A percentile compares a stretch with the other conserved stretches of the same genome.
These are phyloP conservation scores for Macaranga tanarius DNA, from an alignment of 441 rosid genomes.

Conservation along the genomic window DNA sequence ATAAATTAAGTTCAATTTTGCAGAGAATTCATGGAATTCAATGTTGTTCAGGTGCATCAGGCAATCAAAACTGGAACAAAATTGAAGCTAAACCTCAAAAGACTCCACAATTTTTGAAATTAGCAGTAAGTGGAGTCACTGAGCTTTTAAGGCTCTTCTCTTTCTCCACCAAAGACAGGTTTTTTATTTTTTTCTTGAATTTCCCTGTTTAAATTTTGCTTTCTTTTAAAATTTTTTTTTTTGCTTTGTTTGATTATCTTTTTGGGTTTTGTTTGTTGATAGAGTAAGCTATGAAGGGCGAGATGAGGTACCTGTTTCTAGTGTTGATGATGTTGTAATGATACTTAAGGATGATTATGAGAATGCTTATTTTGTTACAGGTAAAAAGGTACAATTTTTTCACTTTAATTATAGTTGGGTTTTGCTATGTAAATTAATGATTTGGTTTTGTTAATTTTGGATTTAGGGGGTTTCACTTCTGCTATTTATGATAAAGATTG, in stretches of 20 bases:
- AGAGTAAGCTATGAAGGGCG: slow-evolving; percentile 16
- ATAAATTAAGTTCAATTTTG: slow-evolving; percentile 14
- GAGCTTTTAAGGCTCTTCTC: slow-evolving; percentile 66
- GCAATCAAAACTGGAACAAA: slow-evolving; percentile 8
- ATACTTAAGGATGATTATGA: slow-evolving; percentile 62
- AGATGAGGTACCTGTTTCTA: slow-evolving; percentile 33
- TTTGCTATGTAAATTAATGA: not conserved
- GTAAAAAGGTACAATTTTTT: slow-evolving; percentile 28
- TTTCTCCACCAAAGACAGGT: slow-evolving; percentile 41
- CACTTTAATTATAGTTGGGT: not conserved
- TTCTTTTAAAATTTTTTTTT: not conserved
- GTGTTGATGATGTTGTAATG: slow-evolving; percentile 51
- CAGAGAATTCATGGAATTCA: slow-evolving; percentile 37
- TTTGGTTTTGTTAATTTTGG: slow-evolving; percentile 13
- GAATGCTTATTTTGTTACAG: slow-evolving; percentile 86
- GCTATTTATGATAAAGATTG: slow-evolving; percentile 67
- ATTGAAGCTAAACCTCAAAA: slow-evolving; percentile 15
- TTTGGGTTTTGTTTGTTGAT: slow-evolving; percentile 10
- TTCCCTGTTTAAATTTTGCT: not conserved
- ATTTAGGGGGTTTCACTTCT: slow-evolving; percentile 61
- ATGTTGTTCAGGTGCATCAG: slow-evolving; percentile 46
- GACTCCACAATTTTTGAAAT: slow-evolving; percentile 53
- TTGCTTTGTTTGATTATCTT: too few relatives aligned
- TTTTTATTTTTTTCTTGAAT: slow-evolving; percentile 9
- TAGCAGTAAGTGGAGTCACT: slow-evolving; percentile 70